These are phyloP conservation scores for Penicillium nucicola DNA, from an alignment of 495 filamentous ascomycete species.

Conservation along the genomic window DNA sequence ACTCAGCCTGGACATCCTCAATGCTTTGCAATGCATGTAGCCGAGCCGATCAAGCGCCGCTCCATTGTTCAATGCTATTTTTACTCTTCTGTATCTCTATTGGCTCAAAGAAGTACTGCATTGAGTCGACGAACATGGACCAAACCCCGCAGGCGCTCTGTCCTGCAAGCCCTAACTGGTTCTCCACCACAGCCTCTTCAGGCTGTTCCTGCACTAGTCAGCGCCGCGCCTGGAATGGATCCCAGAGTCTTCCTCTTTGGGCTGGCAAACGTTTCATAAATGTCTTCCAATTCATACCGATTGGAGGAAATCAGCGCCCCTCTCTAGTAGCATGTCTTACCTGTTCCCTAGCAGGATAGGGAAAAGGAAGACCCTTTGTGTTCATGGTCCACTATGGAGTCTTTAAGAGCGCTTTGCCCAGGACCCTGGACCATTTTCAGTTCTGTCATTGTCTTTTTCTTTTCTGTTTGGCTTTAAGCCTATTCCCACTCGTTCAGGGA, in stretches of 20 bases:
- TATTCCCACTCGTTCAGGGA: slow-evolving; percentile 13
- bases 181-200: not conserved
- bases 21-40: not conserved
- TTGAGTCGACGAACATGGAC: not conserved
- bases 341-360: not conserved
- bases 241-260: not conserved
- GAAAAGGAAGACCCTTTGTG: not conserved
- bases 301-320: not conserved
- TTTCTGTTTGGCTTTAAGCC: slow-evolving; percentile 1
- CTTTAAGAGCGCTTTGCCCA: slow-evolving; percentile 3
- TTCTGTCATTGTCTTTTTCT: slow-evolving; percentile 9
- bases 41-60: slow-evolving; percentile 3
- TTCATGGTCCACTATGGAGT: not conserved
- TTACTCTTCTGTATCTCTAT: not conserved
- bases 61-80: not conserved
- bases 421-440: not conserved
- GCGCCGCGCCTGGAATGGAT: not conserved
- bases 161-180: slow-evolving; percentile 1
- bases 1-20: not conserved
- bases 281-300: slow-evolving; percentile 1
- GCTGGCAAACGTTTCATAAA: slow-evolving; percentile 3
- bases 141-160: not conserved
- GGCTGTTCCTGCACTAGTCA: slow-evolving; percentile 1
- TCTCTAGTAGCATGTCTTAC: slow-evolving; percentile 5
- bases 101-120: not conserved